Evolutionary conservation across 2,329 filamentous ascomycete species (phyloP).

Genomic region (Lachnum nothofagi): DNA sequence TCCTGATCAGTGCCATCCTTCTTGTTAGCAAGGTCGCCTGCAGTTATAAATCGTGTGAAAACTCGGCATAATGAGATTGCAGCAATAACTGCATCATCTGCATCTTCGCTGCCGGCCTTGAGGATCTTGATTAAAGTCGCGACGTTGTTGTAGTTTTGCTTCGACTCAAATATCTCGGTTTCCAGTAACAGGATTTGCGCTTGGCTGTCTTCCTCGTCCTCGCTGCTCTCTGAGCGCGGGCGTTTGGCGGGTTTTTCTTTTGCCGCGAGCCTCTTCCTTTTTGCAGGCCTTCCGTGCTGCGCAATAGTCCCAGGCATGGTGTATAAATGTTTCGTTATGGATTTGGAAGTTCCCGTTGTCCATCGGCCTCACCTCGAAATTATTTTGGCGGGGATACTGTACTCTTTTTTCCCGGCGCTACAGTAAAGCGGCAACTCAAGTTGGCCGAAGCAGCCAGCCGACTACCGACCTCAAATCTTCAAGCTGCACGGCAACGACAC

Average conservation of each 20-base stretch:
- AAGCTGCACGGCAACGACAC: constrained; percentile 17
- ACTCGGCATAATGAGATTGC: constrained; percentile 79
- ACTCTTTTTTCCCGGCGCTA: too few species aligned
- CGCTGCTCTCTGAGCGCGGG: constrained; percentile 40
- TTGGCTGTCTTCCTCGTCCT: constrained; percentile 51
- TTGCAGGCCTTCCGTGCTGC: constrained; percentile 17
- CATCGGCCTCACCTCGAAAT: not conserved
- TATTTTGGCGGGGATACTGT: too few species aligned
- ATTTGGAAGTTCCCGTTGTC: constrained; percentile 5
- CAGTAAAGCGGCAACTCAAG: constrained; percentile 6
- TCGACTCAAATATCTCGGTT: constrained; percentile 75
- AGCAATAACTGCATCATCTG: constrained; percentile 59
- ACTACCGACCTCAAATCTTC: constrained; percentile 22
- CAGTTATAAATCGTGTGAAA: constrained; percentile 74
- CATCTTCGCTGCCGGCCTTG: constrained; percentile 44
- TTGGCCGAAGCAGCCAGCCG: constrained; percentile 19
- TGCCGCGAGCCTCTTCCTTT: constrained; percentile 48
- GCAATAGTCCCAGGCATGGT: constrained; percentile 27
- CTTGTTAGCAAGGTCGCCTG: constrained; percentile 63
- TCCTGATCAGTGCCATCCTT: constrained; percentile 68
- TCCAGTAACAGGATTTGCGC: constrained; percentile 71
- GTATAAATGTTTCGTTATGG: constrained; percentile 1
- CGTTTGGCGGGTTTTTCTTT: constrained; percentile 42
- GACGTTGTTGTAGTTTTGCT: constrained; percentile 90
- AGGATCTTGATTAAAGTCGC: constrained; percentile 61